These are phyloP conservation scores for Alternaria gansuensis DNA, from an alignment of 2,329 filamentous ascomycete genomes.

Conservation along the genomic window DNA sequence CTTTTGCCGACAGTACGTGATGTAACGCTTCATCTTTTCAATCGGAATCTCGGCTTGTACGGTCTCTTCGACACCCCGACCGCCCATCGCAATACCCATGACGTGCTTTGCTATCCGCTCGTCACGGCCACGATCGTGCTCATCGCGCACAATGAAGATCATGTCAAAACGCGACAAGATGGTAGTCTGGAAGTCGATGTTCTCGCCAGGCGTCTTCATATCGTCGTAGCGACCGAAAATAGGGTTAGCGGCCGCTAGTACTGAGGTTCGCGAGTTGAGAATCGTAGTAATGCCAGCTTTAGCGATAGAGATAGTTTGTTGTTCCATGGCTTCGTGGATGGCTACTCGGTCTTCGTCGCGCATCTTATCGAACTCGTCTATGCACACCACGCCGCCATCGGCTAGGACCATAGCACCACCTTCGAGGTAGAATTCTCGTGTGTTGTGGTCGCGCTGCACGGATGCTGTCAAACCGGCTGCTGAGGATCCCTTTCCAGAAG, in stretches of 20 bases:
- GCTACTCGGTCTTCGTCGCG: constrained; percentile 96
- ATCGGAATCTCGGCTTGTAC: constrained; percentile 88
- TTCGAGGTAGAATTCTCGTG: constrained; percentile 96
- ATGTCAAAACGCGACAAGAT: constrained; percentile 98
- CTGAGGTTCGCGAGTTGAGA: constrained; percentile 92
- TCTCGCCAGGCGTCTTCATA: constrained; percentile 95
- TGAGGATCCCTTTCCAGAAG: constrained; percentile 96
- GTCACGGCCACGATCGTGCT: constrained; percentile 88
- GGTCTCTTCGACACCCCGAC: constrained; percentile 80
- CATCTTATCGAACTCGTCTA: constrained; percentile 99
- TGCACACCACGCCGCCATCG: constrained; percentile 95
- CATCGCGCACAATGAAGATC: constrained; percentile 98
- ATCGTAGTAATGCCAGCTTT: constrained; percentile 99
- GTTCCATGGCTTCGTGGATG: constrained; percentile 99
- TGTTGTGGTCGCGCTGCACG: constrained; percentile 90
- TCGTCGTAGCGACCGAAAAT: constrained; percentile 99
- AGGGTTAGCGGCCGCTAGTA: constrained; percentile 93
- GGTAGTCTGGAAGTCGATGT: constrained; percentile 99
- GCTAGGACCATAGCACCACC: constrained; percentile 98
- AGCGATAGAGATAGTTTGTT: constrained; percentile 98
- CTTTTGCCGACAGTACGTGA: constrained; percentile 95
- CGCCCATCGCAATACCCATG: constrained; percentile 96
- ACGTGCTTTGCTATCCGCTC: constrained; percentile 96
- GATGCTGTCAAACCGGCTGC: constrained; percentile 97
- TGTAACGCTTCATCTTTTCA: constrained; percentile 96